These are phyloP conservation scores for Biscogniauxia sp. DNA, from an alignment of 2,329 filamentous ascomycete genomes.

Conservation along the genomic window DNA sequence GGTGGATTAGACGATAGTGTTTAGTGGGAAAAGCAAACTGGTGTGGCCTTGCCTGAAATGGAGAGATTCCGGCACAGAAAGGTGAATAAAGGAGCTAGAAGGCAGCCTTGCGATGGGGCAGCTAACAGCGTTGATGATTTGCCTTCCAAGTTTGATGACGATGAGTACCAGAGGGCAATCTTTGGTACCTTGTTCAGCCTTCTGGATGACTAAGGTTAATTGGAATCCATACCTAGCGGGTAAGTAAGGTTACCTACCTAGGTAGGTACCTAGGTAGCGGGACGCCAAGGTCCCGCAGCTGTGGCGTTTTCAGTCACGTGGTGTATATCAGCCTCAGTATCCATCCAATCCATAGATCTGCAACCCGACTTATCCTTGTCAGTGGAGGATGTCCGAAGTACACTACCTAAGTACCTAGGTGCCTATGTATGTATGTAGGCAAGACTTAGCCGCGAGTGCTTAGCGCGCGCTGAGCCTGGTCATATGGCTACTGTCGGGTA, in stretches of 20 bases:
- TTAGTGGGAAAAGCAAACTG: background rate
- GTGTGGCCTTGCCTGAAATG: background rate
- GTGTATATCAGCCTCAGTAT: background rate
- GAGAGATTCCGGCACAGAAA: background rate
- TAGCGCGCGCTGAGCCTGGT: background rate
- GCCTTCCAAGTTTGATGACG: background rate
- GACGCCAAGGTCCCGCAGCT: too few species aligned
- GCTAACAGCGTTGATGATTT: background rate
- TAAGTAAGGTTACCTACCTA: too few species aligned
- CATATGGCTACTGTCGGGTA: too few species aligned
- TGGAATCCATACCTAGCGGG: too few species aligned
- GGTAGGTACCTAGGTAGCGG: too few species aligned
- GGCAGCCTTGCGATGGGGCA: background rate
- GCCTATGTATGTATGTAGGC: too few species aligned
- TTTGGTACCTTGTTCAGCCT: background rate
- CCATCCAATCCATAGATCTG: too few species aligned
- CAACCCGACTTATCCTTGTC: too few species aligned
- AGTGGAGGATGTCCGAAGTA: too few species aligned
- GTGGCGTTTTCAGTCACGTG: background rate
- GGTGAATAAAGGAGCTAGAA: background rate
- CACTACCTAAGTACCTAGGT: too few species aligned
- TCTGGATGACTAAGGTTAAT: background rate
- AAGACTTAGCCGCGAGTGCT: background rate
- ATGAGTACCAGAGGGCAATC: too few species aligned
- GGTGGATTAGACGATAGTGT: constrained; percentile 15